Conservation (phyloP, 1,139 yeast species). For the Yamadazyma buinensis region DNA sequence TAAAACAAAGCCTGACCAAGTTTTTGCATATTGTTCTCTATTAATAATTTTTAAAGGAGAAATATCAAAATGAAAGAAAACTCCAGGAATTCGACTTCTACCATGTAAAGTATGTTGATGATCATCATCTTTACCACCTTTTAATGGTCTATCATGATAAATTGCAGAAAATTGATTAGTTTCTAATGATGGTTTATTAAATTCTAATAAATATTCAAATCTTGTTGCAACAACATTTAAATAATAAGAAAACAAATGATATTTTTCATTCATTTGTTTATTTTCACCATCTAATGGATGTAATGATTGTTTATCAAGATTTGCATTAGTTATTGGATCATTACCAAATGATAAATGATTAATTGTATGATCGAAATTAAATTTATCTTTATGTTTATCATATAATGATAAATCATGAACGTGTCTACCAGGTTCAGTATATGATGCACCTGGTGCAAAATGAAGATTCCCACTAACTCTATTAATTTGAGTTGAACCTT, state of each 20-base stretch:
- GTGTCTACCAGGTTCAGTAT: conserved; percentile 56
- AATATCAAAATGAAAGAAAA: conserved; percentile 83
- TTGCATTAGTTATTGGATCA: conserved; percentile 31
- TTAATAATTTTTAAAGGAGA: conserved; percentile 91
- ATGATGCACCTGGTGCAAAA: conserved; percentile 88
- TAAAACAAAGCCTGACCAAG: conserved; percentile 82
- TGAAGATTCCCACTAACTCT: conserved; percentile 89
- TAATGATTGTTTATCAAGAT: conserved; percentile 32
- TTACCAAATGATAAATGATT: conserved; percentile 84
- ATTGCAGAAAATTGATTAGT: conserved; percentile 94
- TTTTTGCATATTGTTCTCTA: conserved; percentile 69
- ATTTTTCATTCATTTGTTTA: conserved; percentile 35
- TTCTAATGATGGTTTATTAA: conserved; percentile 43
- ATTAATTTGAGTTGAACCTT: conserved; percentile 75
- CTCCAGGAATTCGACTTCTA: conserved; percentile 88
- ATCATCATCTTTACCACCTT: conserved; percentile 86
- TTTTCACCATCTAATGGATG: conserved; percentile 69
- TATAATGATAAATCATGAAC: conserved; percentile 82
- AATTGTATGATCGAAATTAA: conserved; percentile 70
- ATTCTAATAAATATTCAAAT: conserved; percentile 53
- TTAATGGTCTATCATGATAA: conserved; percentile 77
- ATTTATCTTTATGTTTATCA: conserved; percentile 47
- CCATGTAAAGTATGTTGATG: conserved; percentile 85
- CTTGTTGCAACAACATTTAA: conserved; percentile 90
- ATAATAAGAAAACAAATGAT: conserved; percentile 71